Base-by-base conservation (phyloP, 768 basidiomycete genomes). In the Cubamyces sp. region DNA sequence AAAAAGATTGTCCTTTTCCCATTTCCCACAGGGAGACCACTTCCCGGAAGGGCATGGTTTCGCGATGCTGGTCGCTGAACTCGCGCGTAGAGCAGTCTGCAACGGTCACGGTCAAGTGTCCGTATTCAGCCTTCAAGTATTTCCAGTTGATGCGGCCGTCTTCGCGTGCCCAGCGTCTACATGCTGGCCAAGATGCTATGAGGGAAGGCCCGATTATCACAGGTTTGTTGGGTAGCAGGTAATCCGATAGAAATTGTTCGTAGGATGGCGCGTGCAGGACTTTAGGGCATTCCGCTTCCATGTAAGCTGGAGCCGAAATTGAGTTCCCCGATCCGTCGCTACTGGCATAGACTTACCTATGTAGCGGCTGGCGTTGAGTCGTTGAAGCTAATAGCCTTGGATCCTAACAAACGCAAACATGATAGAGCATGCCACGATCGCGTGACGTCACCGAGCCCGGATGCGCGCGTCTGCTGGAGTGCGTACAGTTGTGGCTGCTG, bases 41-140 rank as follows among this genome's bases (percentile, higher is more conserved):
- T 15, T 69, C 64, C 26, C 57, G 54, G 52, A 73, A 67, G 39
- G 43, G 47, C 52, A 64, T 62, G 4, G 47, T 30, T 34, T 65
- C 50, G 21, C 70, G 68, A 41, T 63, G 66, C 43, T 69, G 68
- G 58, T 73, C 70, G 41, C 69, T 69, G 57, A 68, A 69, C 5
- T 70, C 69, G 42, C 59, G 59, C 2, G 62, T 68, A 19, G 61
- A 50, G 49, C 72, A 73, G 58, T 73, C 64, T 3, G 72, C 68
- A 15, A 69, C 70, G 4, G 62, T 64, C 42, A 73, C 68, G 16
- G 63, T 56, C n/a, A 51, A 43, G 1, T 58, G 18, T 6, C 72
- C 72, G 46, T 70, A 73, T 14, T 47, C 46, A 1, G 46, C 26
- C 5, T 50, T 23, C 18, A 73, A 64, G 39, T 61, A 60, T 0